Base-by-base conservation (phyloP, 352 stramenopile genomes). In the Phytophthora litchii region DNA sequence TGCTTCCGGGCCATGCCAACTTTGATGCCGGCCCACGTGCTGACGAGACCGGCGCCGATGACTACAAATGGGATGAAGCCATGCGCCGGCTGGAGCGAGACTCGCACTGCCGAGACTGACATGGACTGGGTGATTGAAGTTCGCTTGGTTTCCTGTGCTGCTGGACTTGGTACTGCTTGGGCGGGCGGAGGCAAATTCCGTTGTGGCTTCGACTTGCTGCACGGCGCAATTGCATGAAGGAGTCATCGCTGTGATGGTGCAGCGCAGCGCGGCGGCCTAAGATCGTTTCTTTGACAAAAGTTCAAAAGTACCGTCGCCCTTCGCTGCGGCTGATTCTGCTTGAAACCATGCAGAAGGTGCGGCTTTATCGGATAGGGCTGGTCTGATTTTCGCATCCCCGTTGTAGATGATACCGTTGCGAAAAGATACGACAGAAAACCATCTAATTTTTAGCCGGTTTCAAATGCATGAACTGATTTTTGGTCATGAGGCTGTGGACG, bases 1-100 rank as follows among this genome's bases (percentile, higher is more conserved):
- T 80, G 67, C 74, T 91, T 91, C 35, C 84, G 80, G 4, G 83
- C 83, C 1, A 10, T 32, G 57, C 70, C 56, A 46, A 94, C 83
- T 45, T 86, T 85, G 47, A 86, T 47, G 32, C 54, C 64, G 3
- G 80, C 83, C 76, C 82, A 95, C 1, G 64, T 19, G 47, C 72
- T 70, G 25, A 90, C 84, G 29, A 94, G 74, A 16, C 62, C 60
- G 36, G 64, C 71, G 67, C 72, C 53, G 42, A 92, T 75, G 38
- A 78, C 70, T 43, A 91, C 47, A 7, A 92, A 62, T 9, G 74
- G 74, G 32, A 90, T 68, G 61, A 76, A 83, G 42, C 79, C 80
- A 68, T 93, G 83, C 13, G 61, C 78, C 27, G 78, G 74, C 51
- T 87, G 80, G 3, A 89, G 68, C 13, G 76, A 69, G 42, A 89